A percentile compares a stretch with the other conserved stretches of the same genome.
Conservation (phyloP, 768 basidiomycete genomes). For the Lentinula detonsa region DNA sequence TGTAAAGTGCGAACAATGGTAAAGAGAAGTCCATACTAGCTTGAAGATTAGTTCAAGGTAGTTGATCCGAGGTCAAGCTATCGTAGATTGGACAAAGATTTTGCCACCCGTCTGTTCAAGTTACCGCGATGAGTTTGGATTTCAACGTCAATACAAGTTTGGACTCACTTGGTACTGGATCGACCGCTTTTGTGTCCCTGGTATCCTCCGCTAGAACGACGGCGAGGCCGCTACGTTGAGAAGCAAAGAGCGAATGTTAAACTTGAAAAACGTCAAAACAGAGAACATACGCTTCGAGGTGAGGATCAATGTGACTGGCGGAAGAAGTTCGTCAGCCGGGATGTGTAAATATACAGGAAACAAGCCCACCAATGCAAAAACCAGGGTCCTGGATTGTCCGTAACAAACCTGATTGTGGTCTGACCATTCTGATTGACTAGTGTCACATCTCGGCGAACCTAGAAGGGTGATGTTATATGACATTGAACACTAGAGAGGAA, state of each 20-base stretch:
- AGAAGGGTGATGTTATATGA: neutral
- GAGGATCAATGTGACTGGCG: constrained; percentile 29
- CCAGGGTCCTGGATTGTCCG: constrained; percentile 31
- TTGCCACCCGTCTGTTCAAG: neutral
- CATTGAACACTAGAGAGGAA: neutral
- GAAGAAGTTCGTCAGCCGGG: constrained; percentile 3
- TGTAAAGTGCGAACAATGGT: no score
- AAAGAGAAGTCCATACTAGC: no score
- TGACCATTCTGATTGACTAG: constrained; percentile 24
- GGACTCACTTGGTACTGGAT: constrained; percentile 16
- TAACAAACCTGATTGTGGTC: constrained; percentile 33
- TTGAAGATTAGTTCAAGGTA: neutral
- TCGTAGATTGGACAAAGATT: neutral
- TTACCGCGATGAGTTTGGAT: neutral
- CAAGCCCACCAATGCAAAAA: constrained; percentile 21
- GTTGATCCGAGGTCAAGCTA: neutral
- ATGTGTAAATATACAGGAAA: neutral
- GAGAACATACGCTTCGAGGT: constrained; percentile 26
- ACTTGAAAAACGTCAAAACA: neutral
- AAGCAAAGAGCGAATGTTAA: neutral
- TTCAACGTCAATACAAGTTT: neutral
- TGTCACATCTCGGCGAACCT: constrained; percentile 43
- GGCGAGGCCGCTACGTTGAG: constrained; percentile 24
- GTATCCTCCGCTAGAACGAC: constrained; percentile 32
- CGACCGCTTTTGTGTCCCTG: constrained; percentile 11